Base-by-base conservation (phyloP, 768 basidiomycete genomes). In the Lentinus brumalis region DNA sequence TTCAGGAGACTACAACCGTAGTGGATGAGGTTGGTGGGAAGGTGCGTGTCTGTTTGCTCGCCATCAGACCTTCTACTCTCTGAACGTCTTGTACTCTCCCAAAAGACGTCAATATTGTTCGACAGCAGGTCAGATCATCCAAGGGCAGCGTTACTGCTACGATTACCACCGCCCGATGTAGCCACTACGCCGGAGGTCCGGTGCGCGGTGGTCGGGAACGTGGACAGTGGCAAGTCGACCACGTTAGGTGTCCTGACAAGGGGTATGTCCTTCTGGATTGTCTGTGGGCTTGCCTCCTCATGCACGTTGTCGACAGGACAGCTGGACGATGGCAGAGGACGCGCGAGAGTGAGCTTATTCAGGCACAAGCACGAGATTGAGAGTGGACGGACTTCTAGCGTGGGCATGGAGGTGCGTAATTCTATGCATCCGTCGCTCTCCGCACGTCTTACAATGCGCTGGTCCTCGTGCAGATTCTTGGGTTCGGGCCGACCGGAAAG, bases 311-410 rank as follows among this genome's bases (percentile, higher is more conserved):
- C 40, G 4, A 35, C 55, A 92, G 89, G 90, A 53, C 81, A 83
- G 18, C 76, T 93, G 54, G 92, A 94, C 67, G 92, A 94, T 68
- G 91, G 92, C 30, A 78, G 89, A 72, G 91, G 89, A 0, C 83
- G 85, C 52, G 90, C 91, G 0, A 90, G 96, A 54, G 90, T 98
- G 5, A 87, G 88, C 4, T 77, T 99, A 8, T 98, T 98, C 75
- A 82, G 96, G 56, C 97, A 99, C 72, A 97, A 98, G 72, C 97
- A 99, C 70, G 97, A 99, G 75, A 80, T 98, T 55, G 97, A 98
- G 77, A 94, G 91, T 18, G 96, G 96, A 6, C 79, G 97, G 53
- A 99, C 97, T 0, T 94, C 92, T 26, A 94, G 91, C 62, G 93
- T 98, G 45, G 97, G 97, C 21, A 96, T 97, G 89, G 97, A 99